phyloP scores from a whole-genome alignment of 2,329 filamentous ascomycete species.

The Metarhizium album region DNA sequence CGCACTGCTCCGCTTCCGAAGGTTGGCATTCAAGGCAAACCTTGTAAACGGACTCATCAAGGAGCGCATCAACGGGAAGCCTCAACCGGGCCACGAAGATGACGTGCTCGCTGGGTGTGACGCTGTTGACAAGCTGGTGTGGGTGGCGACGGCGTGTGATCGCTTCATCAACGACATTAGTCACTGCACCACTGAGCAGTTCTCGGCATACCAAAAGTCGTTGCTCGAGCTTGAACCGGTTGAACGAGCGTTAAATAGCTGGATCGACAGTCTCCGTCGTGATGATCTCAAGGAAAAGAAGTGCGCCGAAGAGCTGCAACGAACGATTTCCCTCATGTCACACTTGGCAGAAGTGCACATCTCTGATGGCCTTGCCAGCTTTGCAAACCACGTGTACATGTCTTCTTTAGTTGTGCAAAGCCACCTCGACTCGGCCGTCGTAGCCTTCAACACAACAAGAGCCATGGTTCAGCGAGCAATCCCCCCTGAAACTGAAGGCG shows the following conservation, averaged over 20 bases:
- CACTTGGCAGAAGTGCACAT: conserved; percentile 79
- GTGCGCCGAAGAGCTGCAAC: conserved; percentile 69
- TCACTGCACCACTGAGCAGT: conserved; percentile 67
- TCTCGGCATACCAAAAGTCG: conserved; percentile 67
- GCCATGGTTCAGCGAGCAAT: conserved; percentile 58
- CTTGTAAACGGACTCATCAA: conserved; percentile 69
- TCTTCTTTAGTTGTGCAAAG: conserved; percentile 65
- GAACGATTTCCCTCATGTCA: conserved; percentile 76
- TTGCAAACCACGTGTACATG: conserved; percentile 73
- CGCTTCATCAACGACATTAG: conserved; percentile 74
- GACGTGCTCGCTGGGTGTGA: conserved; percentile 72
- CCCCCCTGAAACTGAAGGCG: conserved; percentile 38
- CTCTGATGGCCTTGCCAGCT: conserved; percentile 55
- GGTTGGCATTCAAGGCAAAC: conserved; percentile 78
- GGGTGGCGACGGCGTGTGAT: conserved; percentile 73
- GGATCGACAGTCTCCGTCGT: conserved; percentile 73
- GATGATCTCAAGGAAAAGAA: conserved; percentile 81
- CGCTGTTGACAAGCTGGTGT: conserved; percentile 73
- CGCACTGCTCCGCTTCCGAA: conserved; percentile 76
- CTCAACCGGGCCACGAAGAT: conserved; percentile 60
- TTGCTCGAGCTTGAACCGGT: conserved; percentile 84
- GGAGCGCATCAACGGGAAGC: conserved; percentile 61
- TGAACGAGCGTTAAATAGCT: conserved; percentile 76
- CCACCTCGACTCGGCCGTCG: conserved; percentile 67
- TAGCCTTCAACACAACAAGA: conserved; percentile 52